phyloP scores from a whole-genome alignment of 805 yeast species.

The Lipomyces sp. region DNA sequence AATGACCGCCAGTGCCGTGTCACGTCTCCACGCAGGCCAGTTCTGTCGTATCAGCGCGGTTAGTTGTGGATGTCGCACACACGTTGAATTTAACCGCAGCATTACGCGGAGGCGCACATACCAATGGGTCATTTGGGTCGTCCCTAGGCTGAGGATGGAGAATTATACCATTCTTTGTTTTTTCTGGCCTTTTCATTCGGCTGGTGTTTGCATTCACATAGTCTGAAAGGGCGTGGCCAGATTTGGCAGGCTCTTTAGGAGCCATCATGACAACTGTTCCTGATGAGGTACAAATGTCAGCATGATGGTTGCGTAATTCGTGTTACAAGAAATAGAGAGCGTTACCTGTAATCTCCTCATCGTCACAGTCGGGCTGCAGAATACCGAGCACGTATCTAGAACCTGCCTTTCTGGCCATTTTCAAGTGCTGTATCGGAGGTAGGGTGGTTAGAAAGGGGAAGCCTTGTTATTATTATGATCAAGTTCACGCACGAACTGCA shows the following conservation, averaged over 20 bases:
- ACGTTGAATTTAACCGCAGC: too few relatives aligned
- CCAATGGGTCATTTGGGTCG: slow-evolving; percentile 64
- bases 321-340: not conserved
- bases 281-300: not conserved
- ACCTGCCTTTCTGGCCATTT: not conserved
- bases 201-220: slow-evolving; percentile 18
- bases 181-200: slow-evolving; percentile 48
- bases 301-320: too few relatives aligned
- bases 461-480: too few relatives aligned
- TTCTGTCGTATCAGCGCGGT: slow-evolving; percentile 42
- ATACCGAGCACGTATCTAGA: slow-evolving; percentile 21
- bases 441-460: not conserved
- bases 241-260: not conserved
- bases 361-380: slow-evolving; percentile 25
- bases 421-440: not conserved
- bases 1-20: slow-evolving; percentile 56
- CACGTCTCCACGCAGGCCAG: slow-evolving; percentile 67
- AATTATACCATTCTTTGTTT: slow-evolving; percentile 55
- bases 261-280: slow-evolving; percentile 35
- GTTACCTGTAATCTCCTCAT: slow-evolving; percentile 31
- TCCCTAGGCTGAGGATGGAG: slow-evolving; percentile 67
- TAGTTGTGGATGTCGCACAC: not conserved
- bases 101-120: not conserved
- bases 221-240: slow-evolving; percentile 12
- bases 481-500: too few relatives aligned